Conservation (phyloP, 2,329 filamentous ascomycete genomes). For the Aspergillus tamarii region DNA sequence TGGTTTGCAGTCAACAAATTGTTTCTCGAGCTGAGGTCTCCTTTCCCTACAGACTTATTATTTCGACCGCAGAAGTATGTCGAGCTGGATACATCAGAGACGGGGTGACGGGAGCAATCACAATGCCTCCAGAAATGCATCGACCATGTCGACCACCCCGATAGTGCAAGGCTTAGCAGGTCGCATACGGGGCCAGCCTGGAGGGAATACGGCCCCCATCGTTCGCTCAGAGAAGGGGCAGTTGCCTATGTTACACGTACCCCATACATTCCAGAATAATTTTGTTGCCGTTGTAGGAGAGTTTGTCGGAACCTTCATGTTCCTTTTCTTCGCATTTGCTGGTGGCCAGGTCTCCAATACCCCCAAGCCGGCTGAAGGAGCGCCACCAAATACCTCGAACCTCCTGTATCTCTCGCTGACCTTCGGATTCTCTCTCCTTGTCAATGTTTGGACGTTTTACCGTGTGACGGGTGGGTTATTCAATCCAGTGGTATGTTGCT, state of each 20-base stretch:
- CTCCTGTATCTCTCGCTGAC: constrained; percentile 48
- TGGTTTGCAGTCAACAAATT: not conserved
- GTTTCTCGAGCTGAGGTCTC: not conserved
- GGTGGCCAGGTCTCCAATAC: constrained; percentile 52
- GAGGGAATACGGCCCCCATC: not conserved
- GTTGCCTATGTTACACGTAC: constrained; percentile 40
- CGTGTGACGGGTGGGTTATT: constrained; percentile 56
- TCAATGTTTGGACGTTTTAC: constrained; percentile 60
- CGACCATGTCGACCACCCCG: not conserved
- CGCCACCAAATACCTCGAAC: constrained; percentile 38
- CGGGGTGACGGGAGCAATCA: not conserved
- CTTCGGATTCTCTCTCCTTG: constrained; percentile 53
- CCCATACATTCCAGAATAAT: constrained; percentile 47
- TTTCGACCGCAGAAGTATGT: not conserved
- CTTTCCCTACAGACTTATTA: not conserved
- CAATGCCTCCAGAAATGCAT: not conserved
- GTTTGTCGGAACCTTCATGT: constrained; percentile 56
- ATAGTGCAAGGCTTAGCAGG: not conserved
- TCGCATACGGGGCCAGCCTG: not conserved
- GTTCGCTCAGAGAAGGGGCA: constrained; percentile 11
- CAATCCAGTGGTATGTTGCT: constrained; percentile 48
- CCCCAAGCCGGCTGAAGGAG: constrained; percentile 35
- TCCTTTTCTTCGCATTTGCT: constrained; percentile 54
- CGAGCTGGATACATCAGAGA: not conserved
- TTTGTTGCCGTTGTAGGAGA: constrained; percentile 53